phyloP scores from a whole-genome alignment of 495 filamentous ascomycete genomes.

The Trichocladium uniseriatum region DNA sequence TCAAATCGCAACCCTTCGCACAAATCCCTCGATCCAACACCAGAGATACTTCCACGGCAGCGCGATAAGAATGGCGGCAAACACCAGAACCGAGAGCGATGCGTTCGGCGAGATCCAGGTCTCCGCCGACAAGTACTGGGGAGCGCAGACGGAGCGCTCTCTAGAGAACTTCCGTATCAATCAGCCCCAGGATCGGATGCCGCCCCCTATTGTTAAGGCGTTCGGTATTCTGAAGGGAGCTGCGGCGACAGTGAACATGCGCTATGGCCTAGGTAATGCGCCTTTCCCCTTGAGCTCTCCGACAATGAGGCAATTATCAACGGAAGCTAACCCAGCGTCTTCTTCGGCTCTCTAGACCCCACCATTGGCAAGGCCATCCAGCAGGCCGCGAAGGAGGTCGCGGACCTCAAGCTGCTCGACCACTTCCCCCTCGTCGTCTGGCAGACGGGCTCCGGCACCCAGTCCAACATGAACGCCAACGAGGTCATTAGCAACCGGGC shows the following conservation, averaged over 20 bases:
- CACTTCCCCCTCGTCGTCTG: constrained; percentile 99
- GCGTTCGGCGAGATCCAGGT: constrained; percentile 97
- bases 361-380: constrained; percentile 89
- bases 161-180: constrained; percentile 98
- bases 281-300: constrained; percentile 9
- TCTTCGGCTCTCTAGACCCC: constrained; percentile 49
- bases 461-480: constrained; percentile 99
- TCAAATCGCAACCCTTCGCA: constrained; percentile 11
- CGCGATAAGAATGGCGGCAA: constrained; percentile 39
- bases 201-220: constrained; percentile 77
- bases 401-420: constrained; percentile 85
- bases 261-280: constrained; percentile 76
- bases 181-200: constrained; percentile 98
- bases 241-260: constrained; percentile 92
- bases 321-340: constrained; percentile 8
- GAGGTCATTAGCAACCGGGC: constrained; percentile 99
- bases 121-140: constrained; percentile 93
- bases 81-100: constrained; percentile 78
- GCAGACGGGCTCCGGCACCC: constrained; percentile 97
- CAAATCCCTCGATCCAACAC: constrained; percentile 8
- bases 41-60: constrained; percentile 41
- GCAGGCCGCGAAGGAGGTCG: constrained; percentile 88
- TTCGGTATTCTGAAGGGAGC: constrained; percentile 98
- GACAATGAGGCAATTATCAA: background rate
- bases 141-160: constrained; percentile 95